A percentile compares a stretch with the other conserved stretches of the same genome.
Conservation (phyloP, 768 basidiomycete genomes). For the Suillus alpinus region DNA sequence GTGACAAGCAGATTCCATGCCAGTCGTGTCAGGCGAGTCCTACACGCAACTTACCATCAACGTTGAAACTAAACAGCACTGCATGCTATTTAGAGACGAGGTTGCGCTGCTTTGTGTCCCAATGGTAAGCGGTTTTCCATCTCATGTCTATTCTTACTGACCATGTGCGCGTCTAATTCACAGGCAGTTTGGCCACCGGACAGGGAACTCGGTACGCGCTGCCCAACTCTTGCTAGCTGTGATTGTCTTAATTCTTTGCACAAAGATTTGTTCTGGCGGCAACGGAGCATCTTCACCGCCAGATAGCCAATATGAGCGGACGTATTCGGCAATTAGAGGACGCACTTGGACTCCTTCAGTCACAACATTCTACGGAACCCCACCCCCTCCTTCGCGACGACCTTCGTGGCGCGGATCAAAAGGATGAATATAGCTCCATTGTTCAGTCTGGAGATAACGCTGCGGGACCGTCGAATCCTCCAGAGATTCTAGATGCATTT, state of each 20-base stretch:
- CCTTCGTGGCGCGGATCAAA: conserved; percentile 34
- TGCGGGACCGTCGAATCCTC: conserved; percentile 14
- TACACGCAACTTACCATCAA: background rate
- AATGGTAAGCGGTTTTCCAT: conserved; percentile 47
- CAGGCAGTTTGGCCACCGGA: conserved; percentile 75
- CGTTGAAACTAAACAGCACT: background rate
- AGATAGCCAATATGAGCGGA: conserved; percentile 48
- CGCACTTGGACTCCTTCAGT: conserved; percentile 51
- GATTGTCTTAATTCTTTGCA: conserved; percentile 4
- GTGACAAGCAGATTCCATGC: conserved; percentile 80
- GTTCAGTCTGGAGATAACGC: conserved; percentile 24
- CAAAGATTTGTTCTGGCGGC: conserved; percentile 57
- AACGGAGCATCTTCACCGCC: conserved; percentile 62
- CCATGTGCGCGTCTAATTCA: background rate
- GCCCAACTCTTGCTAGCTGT: background rate
- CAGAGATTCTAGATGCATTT: conserved; percentile 53
- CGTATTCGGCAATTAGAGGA: conserved; percentile 63
- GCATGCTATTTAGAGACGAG: conserved; percentile 45
- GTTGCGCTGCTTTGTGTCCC: conserved; percentile 69
- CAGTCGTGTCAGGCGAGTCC: conserved; percentile 65
- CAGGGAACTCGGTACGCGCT: conserved; percentile 63
- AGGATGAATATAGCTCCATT: conserved; percentile 21
- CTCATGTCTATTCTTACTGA: conserved; percentile 2
- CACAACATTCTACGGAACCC: conserved; percentile 47
- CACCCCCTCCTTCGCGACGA: conserved; percentile 63